Evolutionary conservation across 2,329 filamentous ascomycete species (phyloP), one percentile per base, ranked within the genome.

Genomic region (Pseudogymnoascus sp.): DNA sequence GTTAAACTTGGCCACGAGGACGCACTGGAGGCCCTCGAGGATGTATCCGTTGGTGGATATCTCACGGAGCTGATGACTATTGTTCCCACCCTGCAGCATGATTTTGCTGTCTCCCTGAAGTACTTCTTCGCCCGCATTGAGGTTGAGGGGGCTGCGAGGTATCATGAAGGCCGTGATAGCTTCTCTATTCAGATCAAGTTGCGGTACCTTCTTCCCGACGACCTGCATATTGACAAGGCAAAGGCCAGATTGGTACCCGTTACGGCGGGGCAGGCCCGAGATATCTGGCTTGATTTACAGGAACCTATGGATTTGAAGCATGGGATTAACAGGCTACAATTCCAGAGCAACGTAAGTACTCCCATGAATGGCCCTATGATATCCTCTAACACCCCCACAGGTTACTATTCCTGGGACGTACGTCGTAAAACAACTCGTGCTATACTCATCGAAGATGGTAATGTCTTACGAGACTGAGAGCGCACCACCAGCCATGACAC

Each of bases 71-170:
- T 74, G 15, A 65, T 73, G 53, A 61, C 69, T 11, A 71, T 71
- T 42, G 71, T 70, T 9, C 70, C 69, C 47, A 66, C 63, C 11
- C 59, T 87, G 4, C 76, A 83, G 10, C 80, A 84, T 42, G 87
- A 91, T 66, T 78, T 91, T 57, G 82, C 82, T 4, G 83, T 91
- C 15, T 84, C 88, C 0, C 77, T 97, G 68, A 79, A 82, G 0
- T 86, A 86, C 62, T 92, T 96, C 70, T 96, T 96, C 70, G 83
- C 82, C 7, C 80, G 86, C 19, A 76, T 95, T 3, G 78, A 85
- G 44, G 78, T 96, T 0, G 83, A 88, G 19, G 87, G 85, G 0
- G 82, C 85, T 15, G 86, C 93, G 2, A 76, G 79, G 23, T 93
- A 96, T 70, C 83, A 87, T 60, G 80, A 87, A 0, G 81, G 85